Base-by-base conservation (phyloP, 495 filamentous ascomycete genomes). In the Hyaloscypha hepaticicola region DNA sequence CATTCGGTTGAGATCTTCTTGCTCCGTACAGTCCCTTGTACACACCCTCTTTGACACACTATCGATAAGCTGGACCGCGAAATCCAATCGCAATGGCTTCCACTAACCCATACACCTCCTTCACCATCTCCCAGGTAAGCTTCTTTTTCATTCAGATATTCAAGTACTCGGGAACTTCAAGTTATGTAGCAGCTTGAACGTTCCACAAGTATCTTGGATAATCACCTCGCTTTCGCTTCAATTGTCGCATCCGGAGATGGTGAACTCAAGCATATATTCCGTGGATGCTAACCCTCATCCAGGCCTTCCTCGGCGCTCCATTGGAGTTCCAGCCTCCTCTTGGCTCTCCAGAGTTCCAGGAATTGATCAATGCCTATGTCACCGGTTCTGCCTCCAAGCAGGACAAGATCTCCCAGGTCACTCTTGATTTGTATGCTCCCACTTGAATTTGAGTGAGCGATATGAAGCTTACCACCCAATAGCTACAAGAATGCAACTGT, bases 291-390 rank as follows among this genome's bases (percentile, higher is more conserved):
- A n/a, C n/a, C n/a, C n/a, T n/a, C n/a, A 84, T 66, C 38, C 71
- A 73, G 72, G 75, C 79, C 24, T 69, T 72, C 48, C 71, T 84
- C 64, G 83, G 83, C 27, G 77, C 76, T 31, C 61, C 79, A 55
- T 71, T 85, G 62, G 78, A 82, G 65, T 85, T 82, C 74, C 73
- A 81, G 50, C 83, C 83, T 53, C 77, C 78, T 29, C 72, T 85
- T 60, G 82, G 82, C 56, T 80, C 82, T 49, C 70, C 74, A 61
- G 79, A 84, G 69, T 75, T 84, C 49, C 81, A 85, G 60, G 75
- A 78, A 38, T 73, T 84, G 76, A 78, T 85, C 65, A 69, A 82
- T 68, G 74, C 76, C 52, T 80, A 82, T 60, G 71, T 85, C 50
- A 72, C 77, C 22, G 83, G 83, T 24, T 61, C 77, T 55, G 76